phyloP scores from a whole-genome alignment of 2,329 filamentous ascomycete genomes.

The Xylariaceae sp. region DNA sequence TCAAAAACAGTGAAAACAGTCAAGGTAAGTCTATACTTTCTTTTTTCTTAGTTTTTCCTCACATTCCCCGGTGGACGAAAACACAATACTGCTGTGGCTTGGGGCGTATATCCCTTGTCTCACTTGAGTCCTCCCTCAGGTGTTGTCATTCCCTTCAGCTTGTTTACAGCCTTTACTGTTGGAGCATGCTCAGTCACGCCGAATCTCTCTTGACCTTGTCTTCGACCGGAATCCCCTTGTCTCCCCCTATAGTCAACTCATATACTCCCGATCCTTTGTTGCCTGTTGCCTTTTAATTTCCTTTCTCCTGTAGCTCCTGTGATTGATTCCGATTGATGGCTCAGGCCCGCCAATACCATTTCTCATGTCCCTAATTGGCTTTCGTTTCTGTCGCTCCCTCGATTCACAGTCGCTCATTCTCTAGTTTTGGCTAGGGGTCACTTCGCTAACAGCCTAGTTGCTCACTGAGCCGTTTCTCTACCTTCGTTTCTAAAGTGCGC shows the following conservation, averaged over 20 bases:
- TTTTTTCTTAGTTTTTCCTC: background rate
- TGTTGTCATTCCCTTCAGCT: slow-evolving; percentile 27
- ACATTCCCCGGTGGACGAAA: background rate
- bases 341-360: slow-evolving; percentile 11
- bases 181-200: slow-evolving; percentile 19
- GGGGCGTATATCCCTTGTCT: slow-evolving; percentile 21
- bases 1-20: background rate
- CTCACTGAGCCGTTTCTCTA: slow-evolving; percentile 19
- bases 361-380: slow-evolving; percentile 16
- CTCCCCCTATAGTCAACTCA: slow-evolving; percentile 4
- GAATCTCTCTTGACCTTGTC: slow-evolving; percentile 9
- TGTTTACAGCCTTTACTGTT: slow-evolving; percentile 9
- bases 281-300: slow-evolving; percentile 18
- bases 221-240: background rate
- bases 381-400: slow-evolving; percentile 23
- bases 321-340: slow-evolving; percentile 24
- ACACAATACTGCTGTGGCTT: background rate
- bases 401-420: slow-evolving; percentile 22
- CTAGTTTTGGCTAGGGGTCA: slow-evolving; percentile 11
- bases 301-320: slow-evolving; percentile 13
- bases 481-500: slow-evolving; percentile 12
- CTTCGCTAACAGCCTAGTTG: slow-evolving; percentile 22
- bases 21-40: background rate
- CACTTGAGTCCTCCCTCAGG: slow-evolving; percentile 17
- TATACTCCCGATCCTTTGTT: slow-evolving; percentile 18